Evolutionary conservation across 2,329 filamentous ascomycete genomes (phyloP), one percentile per base, ranked within the genome.

Genomic region (Verticillium albo-atrum): DNA sequence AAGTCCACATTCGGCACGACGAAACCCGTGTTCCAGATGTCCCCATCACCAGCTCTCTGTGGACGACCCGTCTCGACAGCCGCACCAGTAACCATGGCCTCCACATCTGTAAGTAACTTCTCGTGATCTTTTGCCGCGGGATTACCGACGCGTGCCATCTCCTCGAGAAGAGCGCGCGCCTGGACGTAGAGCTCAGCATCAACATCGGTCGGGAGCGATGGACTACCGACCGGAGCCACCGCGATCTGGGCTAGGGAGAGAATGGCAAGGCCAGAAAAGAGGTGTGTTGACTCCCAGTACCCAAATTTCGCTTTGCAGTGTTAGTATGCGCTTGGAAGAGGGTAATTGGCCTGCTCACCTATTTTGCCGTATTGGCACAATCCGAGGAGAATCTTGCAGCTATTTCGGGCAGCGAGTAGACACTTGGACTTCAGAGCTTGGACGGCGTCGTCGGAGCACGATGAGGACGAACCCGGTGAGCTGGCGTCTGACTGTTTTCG

Each of bases 281-380:
- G 60, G 28, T 68, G 66, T 5, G 68, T 60, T 1, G 65, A 65
- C 25, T 68, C 64, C 65, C 65, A 69, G 25, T 68, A 68, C 3
- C 66, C 65, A 12, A 65, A 68, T 30, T 64, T 64, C 1, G 65
- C 66, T 65, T 42, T 14, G n/a, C 2, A 1, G 0, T 20, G 6
- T 54, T 2, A 37, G 27, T 54, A 28, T 47, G 3, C 20, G 0
- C 20, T 14, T 53, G 12, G 30, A 15, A 6, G 14, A 12, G 27
- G 15, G 9, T 3, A 27, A 15, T 6, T 6, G 20, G 5, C 28
- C 4, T 23, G 12, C 61, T 17, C 47, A 63, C 63, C 63, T n/a
- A 64, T 59, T 17, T 61, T 64, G 2, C 59, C 61, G 1, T 57
- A 55, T 0, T 37, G 26, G 57, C 58, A 61, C n/a, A 64, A 58